Evolutionary conservation across 2,329 filamentous ascomycete species (phyloP).

Genomic region (Capronia epimyces): DNA sequence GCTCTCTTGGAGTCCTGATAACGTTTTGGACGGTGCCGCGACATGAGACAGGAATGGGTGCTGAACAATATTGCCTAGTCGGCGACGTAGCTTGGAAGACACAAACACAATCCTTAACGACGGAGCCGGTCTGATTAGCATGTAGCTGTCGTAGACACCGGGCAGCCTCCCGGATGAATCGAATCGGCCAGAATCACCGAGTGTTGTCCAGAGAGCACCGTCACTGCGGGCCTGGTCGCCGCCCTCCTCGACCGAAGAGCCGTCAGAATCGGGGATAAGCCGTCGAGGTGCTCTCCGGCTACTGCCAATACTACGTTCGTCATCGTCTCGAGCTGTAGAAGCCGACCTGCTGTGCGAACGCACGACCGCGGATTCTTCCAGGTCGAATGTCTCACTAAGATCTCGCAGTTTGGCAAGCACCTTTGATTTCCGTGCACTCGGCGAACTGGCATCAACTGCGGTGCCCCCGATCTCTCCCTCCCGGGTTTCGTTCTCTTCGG

Average conservation of each 20-base stretch:
- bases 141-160: slow-evolving; percentile 33
- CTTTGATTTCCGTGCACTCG: slow-evolving; percentile 12
- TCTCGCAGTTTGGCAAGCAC: slow-evolving; percentile 28
- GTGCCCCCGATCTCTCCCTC: slow-evolving; percentile 11
- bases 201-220: slow-evolving; percentile 16
- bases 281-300: slow-evolving; percentile 11
- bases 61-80: slow-evolving; percentile 33
- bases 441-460: neutral
- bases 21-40: slow-evolving; percentile 37
- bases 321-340: slow-evolving; percentile 27
- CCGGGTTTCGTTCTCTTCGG: slow-evolving; percentile 10
- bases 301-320: slow-evolving; percentile 18
- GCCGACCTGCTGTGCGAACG: slow-evolving; percentile 24
- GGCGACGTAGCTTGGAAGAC: slow-evolving; percentile 31
- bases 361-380: slow-evolving; percentile 30
- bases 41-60: slow-evolving; percentile 42
- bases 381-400: slow-evolving; percentile 31
- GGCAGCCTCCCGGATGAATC: slow-evolving; percentile 31
- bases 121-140: slow-evolving; percentile 31
- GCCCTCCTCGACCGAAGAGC: slow-evolving; percentile 10
- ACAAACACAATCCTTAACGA: slow-evolving; percentile 33
- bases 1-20: slow-evolving; percentile 38
- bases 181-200: slow-evolving; percentile 24
- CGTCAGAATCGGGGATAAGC: slow-evolving; percentile 17
- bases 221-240: slow-evolving; percentile 6